Conservation (phyloP, 1,284 basidiomycete species). For the Meripilus lineatus region DNA sequence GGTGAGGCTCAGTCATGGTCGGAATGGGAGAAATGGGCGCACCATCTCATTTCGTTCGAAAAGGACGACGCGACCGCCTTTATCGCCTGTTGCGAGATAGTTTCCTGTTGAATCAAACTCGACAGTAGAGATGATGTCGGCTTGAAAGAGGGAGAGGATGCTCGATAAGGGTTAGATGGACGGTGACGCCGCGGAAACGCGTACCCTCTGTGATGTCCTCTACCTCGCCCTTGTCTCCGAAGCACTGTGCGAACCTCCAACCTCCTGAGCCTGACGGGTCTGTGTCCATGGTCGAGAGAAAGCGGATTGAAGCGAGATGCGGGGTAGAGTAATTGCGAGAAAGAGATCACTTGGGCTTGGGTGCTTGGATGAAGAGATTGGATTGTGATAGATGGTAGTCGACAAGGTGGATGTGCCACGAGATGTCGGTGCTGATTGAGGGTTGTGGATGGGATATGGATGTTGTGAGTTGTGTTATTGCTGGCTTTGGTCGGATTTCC, state of each 20-base stretch:
- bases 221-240: constrained; percentile 98
- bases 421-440: too few species aligned
- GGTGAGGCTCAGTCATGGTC: background rate
- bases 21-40: constrained; percentile 32
- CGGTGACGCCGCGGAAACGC: constrained; percentile 17
- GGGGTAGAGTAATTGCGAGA: too few species aligned
- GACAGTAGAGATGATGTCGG: constrained; percentile 99
- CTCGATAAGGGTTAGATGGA: constrained; percentile 15
- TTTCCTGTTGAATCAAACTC: constrained; percentile 99
- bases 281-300: constrained; percentile 52
- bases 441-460: too few species aligned
- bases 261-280: constrained; percentile 83
- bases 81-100: constrained; percentile 99
- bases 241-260: constrained; percentile 99
- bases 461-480: too few species aligned
- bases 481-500: too few species aligned
- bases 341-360: too few species aligned
- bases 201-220: constrained; percentile 99
- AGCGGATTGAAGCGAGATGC: background rate
- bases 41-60: constrained; percentile 99
- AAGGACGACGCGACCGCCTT: constrained; percentile 96
- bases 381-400: too few species aligned
- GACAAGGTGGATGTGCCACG: too few species aligned
- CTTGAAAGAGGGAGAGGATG: constrained; percentile 39
- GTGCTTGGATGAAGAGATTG: too few species aligned